phyloP scores from a whole-genome alignment of 805 yeast genomes.

The Schizosaccharomyces pombe region ASM294v3 CU329670.1:5032001-5032500 shows the following conservation, averaged over 20 bases:
- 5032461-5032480: slow-evolving; percentile 57
- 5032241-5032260: slow-evolving; percentile 24
- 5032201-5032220: slow-evolving; percentile 77
- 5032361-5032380: slow-evolving; percentile 88
- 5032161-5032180: slow-evolving; percentile 75
- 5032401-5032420: slow-evolving; percentile 49
- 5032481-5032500: slow-evolving; percentile 37
- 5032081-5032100: slow-evolving; percentile 88
- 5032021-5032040: slow-evolving; percentile 56
- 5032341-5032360: slow-evolving; percentile 38
- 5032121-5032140: slow-evolving; percentile 53
- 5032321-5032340: slow-evolving; percentile 71
- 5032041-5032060: slow-evolving; percentile 47
- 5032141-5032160: slow-evolving; percentile 64
- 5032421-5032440: slow-evolving; percentile 33
- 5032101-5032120: slow-evolving; percentile 85
- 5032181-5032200: slow-evolving; percentile 97
- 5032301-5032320: slow-evolving; percentile 72
- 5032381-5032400: slow-evolving; percentile 76
- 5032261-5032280: slow-evolving; percentile 61
- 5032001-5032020: slow-evolving; percentile 82
- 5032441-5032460: slow-evolving; percentile 81
- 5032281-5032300: slow-evolving; percentile 91
- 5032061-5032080: slow-evolving; percentile 45
- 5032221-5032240: slow-evolving; percentile 42